A percentile compares a stretch with the other conserved stretches of the same genome.
Evolutionary conservation across 2,329 filamentous ascomycete genomes (phyloP).

Genomic region (Chrysosporium queenslandicum): DNA sequence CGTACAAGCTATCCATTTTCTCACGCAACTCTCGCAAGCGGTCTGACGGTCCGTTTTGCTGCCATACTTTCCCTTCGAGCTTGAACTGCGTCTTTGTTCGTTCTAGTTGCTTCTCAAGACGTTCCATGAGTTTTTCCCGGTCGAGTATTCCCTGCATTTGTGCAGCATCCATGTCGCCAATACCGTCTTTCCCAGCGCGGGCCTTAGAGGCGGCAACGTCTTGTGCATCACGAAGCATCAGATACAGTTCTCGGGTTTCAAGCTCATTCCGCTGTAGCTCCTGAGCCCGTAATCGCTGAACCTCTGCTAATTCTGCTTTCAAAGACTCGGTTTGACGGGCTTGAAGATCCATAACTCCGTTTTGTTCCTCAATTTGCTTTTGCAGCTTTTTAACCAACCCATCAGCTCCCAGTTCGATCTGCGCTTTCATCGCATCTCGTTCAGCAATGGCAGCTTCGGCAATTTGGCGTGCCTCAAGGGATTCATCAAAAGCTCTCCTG

Average conservation of each 20-base stretch:
- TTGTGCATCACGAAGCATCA: conserved; percentile 96
- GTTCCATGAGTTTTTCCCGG: conserved; percentile 82
- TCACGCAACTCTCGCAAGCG: conserved; percentile 83
- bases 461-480: conserved; percentile 79
- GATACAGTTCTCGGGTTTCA: conserved; percentile 89
- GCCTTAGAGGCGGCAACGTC: conserved; percentile 83
- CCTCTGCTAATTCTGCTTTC: conserved; percentile 78
- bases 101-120: conserved; percentile 89
- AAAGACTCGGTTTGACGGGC: conserved; percentile 73
- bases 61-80: conserved; percentile 86
- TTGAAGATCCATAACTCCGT: conserved; percentile 81
- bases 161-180: conserved; percentile 56
- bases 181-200: conserved; percentile 41
- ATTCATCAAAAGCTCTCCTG: conserved; percentile 81
- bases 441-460: conserved; percentile 94
- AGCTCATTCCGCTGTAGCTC: conserved; percentile 91
- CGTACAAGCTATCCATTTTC: conserved; percentile 70
- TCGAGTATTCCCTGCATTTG: conserved; percentile 89
- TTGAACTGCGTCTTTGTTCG: conserved; percentile 97
- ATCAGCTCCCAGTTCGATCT: conserved; percentile 83
- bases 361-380: conserved; percentile 86
- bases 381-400: conserved; percentile 88
- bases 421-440: conserved; percentile 83
- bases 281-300: conserved; percentile 76
- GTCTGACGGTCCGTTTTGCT: conserved; percentile 79